Base-by-base conservation (phyloP, 257 asterid species). In the Avicennia marina region DNA sequence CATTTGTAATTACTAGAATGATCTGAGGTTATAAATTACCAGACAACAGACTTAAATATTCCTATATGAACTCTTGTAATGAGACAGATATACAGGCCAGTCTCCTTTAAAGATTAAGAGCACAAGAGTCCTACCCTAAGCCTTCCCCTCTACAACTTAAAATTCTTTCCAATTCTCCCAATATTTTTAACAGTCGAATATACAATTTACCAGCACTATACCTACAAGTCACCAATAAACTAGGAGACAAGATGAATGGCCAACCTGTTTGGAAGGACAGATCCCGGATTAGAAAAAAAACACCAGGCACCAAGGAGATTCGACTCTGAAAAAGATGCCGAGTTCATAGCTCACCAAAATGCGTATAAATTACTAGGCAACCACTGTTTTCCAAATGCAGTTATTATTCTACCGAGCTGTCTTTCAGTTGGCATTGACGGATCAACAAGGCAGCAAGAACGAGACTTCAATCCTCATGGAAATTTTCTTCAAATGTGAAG, bases 331-430 rank as follows among this genome's bases (percentile, higher is more conserved):
- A 57, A 58, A 27, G 26, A 43, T 36, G 45, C 40, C 48, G 72
- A 18, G 59, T 43, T 41, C 50, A 51, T 43, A 53, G 59, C 60
- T 62, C 57, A 80, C 84, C 70, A 62, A 62, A 58, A 56, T n/a
- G 67, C 46, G 56, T 42, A 66, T 39, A 55, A 49, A 50, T 65
- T 39, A 29, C 16, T 62, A 16, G 45, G 18, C 16, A 22, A 60
- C 53, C 53, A 25, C 58, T 29, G 48, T 59, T 33, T 50, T 58
- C 62, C 55, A 20, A 19, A 52, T 17, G 52, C 45, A 57, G 64
- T 53, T 56, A 60, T 26, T 24, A 29, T 32, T 7, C 36, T 42
- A 9, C 56, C n/a, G n/a, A 65, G 71, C 74, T 68, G 46, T 36
- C 41, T 72, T 41, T 42, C 65, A 20, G 44, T 60, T 64, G 53